Evolutionary conservation across 805 yeast genomes (phyloP).

Genomic region (Candida hungchunana): DNA sequence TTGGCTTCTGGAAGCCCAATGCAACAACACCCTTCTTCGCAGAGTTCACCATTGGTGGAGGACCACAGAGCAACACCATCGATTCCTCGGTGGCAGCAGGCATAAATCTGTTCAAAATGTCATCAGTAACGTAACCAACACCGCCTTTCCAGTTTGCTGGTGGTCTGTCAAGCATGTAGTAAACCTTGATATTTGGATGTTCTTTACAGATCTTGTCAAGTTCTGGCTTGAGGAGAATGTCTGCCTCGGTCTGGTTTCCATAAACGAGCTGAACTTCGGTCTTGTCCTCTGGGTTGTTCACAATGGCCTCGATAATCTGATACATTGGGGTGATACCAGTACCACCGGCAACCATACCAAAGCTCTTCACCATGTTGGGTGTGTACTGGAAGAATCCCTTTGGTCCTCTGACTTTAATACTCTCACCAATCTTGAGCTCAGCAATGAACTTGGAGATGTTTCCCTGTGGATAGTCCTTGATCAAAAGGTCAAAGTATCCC

Average conservation of each 20-base stretch:
- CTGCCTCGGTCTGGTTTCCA: constrained; percentile 77
- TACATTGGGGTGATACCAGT: constrained; percentile 97
- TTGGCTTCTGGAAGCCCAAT: constrained; percentile 79
- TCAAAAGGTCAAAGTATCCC: constrained; percentile 81
- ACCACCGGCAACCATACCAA: constrained; percentile 95
- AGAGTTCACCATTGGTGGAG: constrained; percentile 87
- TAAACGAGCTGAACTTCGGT: constrained; percentile 73
- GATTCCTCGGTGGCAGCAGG: constrained; percentile 58
- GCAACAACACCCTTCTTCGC: constrained; percentile 71
- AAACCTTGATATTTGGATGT: constrained; percentile 58
- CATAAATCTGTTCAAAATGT: constrained; percentile 57
- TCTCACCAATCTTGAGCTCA: constrained; percentile 71
- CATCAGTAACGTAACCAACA: constrained; percentile 76
- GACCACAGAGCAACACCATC: constrained; percentile 86
- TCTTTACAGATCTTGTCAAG: constrained; percentile 59
- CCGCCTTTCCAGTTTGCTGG: constrained; percentile 73
- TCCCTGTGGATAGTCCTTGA: constrained; percentile 83
- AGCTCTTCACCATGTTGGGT: constrained; percentile 67
- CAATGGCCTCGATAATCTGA: constrained; percentile 82
- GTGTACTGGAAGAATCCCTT: constrained; percentile 82
- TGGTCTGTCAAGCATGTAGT: constrained; percentile 69
- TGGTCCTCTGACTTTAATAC: constrained; percentile 80
- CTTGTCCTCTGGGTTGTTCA: constrained; percentile 68
- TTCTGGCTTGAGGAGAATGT: constrained; percentile 76
- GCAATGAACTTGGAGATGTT: constrained; percentile 75